Conservation (phyloP, 2,329 filamentous ascomycete species). For the Neophaeococcomyces aloes region DNA sequence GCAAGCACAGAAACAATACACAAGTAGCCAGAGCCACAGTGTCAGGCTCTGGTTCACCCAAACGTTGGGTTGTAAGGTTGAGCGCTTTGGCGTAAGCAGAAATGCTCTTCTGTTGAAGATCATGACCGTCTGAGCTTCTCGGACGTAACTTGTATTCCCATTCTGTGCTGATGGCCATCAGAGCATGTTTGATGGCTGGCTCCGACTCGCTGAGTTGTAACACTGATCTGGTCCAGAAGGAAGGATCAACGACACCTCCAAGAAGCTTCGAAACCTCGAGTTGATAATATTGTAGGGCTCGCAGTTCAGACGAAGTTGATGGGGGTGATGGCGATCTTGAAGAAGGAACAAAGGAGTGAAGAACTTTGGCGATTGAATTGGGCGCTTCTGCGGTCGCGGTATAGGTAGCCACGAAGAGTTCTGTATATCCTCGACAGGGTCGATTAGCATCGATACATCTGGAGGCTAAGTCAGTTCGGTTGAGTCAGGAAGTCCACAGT, state of each 20-base stretch:
- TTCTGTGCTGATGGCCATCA: slow-evolving; percentile 7
- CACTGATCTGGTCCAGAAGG: slow-evolving; percentile 10
- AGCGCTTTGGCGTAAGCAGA: slow-evolving; percentile 1
- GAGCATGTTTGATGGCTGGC: slow-evolving; percentile 6
- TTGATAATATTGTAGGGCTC: slow-evolving; percentile 4
- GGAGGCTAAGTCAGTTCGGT: not conserved
- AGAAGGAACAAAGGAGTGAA: not conserved
- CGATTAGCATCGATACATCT: slow-evolving; percentile 5
- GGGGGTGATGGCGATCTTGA: slow-evolving; percentile 2
- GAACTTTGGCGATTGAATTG: not conserved
- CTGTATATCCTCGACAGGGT: slow-evolving; percentile 3
- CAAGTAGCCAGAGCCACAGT: slow-evolving; percentile 5
- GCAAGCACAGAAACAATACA: slow-evolving; percentile 5
- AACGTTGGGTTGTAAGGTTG: not conserved
- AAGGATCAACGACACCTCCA: slow-evolving; percentile 3
- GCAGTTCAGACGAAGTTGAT: not conserved
- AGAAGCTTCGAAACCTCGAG: not conserved
- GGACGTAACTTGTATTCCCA: not conserved
- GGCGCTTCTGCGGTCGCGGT: not conserved
- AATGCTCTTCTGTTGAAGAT: not conserved
- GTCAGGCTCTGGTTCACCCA: slow-evolving; percentile 3
- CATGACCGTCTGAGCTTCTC: not conserved
- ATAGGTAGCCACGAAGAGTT: slow-evolving; percentile 4
- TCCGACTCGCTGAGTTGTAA: slow-evolving; percentile 11
- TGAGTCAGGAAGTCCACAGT: no score